Conservation (phyloP, 2,329 filamentous ascomycete species). For the Fusarium equiseti region DNA sequence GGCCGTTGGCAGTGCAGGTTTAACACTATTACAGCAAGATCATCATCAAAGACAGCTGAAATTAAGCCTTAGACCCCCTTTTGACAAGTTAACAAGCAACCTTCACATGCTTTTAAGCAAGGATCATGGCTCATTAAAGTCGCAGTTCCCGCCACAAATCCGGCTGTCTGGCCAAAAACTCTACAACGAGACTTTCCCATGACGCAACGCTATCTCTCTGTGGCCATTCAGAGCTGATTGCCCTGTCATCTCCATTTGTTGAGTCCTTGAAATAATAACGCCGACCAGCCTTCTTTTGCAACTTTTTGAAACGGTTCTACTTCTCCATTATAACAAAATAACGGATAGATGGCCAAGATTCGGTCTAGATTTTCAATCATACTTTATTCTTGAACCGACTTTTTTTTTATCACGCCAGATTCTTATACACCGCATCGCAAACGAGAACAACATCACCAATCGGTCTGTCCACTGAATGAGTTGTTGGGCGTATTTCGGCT, state of each 20-base stretch:
- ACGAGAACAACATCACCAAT: conserved; percentile 27
- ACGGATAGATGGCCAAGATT: conserved; percentile 12
- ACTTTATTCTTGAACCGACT: neutral
- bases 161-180: conserved; percentile 34
- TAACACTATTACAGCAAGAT: conserved; percentile 17
- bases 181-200: conserved; percentile 26
- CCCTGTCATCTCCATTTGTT: conserved; percentile 21
- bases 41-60: conserved; percentile 2
- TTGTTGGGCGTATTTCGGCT: conserved; percentile 32
- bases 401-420: conserved; percentile 26
- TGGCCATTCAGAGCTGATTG: conserved; percentile 27
- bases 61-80: conserved; percentile 21
- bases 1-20: conserved; percentile 27
- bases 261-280: conserved; percentile 1
- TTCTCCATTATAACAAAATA: conserved; percentile 14
- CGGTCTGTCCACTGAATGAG: conserved; percentile 10
- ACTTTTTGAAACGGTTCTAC: conserved; percentile 9
- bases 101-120: conserved; percentile 43
- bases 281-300: conserved; percentile 6
- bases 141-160: conserved; percentile 38
- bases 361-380: conserved; percentile 11
- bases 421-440: conserved; percentile 35
- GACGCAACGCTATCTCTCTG: conserved; percentile 40
- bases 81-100: conserved; percentile 12
- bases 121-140: conserved; percentile 34